Percentiles rank a stretch among this genome's conserved stretches.
Evolutionary conservation across 2,329 filamentous ascomycete genomes (phyloP).

Genomic region (Colletotrichum sp.): DNA sequence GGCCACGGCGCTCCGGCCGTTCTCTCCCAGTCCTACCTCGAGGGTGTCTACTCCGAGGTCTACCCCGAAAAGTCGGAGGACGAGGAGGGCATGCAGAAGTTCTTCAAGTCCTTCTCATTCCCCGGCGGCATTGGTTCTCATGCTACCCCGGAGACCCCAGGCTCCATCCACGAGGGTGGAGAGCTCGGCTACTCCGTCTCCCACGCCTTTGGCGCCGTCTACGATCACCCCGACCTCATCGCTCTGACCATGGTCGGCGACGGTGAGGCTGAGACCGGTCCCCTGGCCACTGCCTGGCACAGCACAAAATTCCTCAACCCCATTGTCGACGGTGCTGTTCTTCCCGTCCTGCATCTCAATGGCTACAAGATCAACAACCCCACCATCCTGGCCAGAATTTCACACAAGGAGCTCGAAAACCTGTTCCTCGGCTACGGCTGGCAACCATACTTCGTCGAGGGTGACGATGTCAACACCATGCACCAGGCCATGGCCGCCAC

Average conservation of each 20-base stretch:
- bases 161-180: slow-evolving; percentile 79
- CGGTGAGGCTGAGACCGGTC: slow-evolving; percentile 82
- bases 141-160: slow-evolving; percentile 79
- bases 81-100: slow-evolving; percentile 71
- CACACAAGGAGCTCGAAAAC: slow-evolving; percentile 72
- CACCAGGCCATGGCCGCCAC: slow-evolving; percentile 84
- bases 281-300: slow-evolving; percentile 81
- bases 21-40: slow-evolving; percentile 77
- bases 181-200: slow-evolving; percentile 84
- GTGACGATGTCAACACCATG: slow-evolving; percentile 75
- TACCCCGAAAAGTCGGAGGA: slow-evolving; percentile 77
- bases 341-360: slow-evolving; percentile 80
- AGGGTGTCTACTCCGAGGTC: slow-evolving; percentile 79
- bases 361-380: slow-evolving; percentile 89
- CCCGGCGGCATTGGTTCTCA: slow-evolving; percentile 81
- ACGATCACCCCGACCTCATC: slow-evolving; percentile 77
- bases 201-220: slow-evolving; percentile 79
- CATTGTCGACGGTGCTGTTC: slow-evolving; percentile 76
- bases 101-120: slow-evolving; percentile 87
- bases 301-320: slow-evolving; percentile 84
- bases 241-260: slow-evolving; percentile 81
- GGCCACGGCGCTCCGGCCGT: slow-evolving; percentile 81
- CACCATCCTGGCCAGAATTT: slow-evolving; percentile 74
- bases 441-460: slow-evolving; percentile 82
- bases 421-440: slow-evolving; percentile 79